Evolutionary conservation across 2,329 filamentous ascomycete genomes (phyloP), one percentile per base, ranked within the genome.

Genomic region (Didymellaceae sp.): DNA sequence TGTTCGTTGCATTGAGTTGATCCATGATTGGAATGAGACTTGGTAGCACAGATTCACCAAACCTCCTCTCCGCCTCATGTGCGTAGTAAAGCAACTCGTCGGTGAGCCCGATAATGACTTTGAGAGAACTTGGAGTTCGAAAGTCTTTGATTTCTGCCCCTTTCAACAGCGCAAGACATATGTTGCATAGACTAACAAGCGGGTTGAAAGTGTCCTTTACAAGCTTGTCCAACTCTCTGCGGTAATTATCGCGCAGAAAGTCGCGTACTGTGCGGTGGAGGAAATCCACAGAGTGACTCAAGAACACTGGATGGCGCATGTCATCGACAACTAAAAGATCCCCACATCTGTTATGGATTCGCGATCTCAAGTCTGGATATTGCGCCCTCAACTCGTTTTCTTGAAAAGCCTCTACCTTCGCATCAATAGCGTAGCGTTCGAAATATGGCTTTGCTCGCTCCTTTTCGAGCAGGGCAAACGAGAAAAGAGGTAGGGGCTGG

Each of bases 191-290:
- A 5, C 8, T 13, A 3, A 37, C 20, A 2, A 16, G 20, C n/a
- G 20, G 20, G 6, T 37, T 10, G 20, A 37, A 37, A 21, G n/a
- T 3, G 4, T 18, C 13, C 11, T 14, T 24, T 3, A 14, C 4
- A 4, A 22, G 13, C 3, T 13, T 6, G 18, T 16, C 17, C 3
- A 60, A 39, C 10, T 55, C 25, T 1, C 28, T 1, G 20, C 57
- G 26, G 37, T 57, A 55, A 1, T 43, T 44, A 14, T 54, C 54
- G 1, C 40, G 30, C 9, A 58, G 30, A 31, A 59, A 64, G 1
- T 64, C 59, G 13, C 40, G 38, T 3, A 58, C 61, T 0, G 58
- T 59, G 7, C 54, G 50, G 28, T 64, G 61, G 0, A 58, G 25
- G 14, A 43, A 62, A 24, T 52, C 59, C 24, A 44, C 53, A 2